These are phyloP conservation scores for Blastocladiella emersonii DNA, from an alignment of 371 early-diverging fungal genomes.

Conservation along the genomic window DNA sequence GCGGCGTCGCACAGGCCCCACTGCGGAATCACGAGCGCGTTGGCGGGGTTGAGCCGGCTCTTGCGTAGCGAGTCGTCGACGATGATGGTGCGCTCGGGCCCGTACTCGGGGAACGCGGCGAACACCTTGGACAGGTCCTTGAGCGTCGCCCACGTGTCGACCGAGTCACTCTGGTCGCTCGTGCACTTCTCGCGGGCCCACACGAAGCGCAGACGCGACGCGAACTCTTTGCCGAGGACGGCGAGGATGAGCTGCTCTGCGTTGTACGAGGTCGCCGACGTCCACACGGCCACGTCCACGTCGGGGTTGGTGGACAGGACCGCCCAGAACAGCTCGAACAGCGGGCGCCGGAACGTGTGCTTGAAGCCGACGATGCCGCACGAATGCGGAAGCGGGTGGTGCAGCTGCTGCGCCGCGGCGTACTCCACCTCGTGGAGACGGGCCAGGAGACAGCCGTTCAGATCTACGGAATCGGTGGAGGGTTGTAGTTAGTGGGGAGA, in stretches of 20 bases:
- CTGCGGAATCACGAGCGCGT: not conserved
- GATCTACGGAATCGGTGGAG: not conserved
- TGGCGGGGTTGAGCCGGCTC: not conserved
- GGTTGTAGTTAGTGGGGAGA: no score
- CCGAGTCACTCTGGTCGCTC: not conserved
- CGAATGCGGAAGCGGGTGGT: not conserved
- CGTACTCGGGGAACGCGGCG: not conserved
- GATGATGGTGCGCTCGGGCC: not conserved
- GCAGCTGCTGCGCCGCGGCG: not conserved
- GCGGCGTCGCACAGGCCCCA: not conserved
- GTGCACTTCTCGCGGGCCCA: not conserved
- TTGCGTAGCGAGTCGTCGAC: not conserved
- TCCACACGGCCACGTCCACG: not conserved
- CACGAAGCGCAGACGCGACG: not conserved
- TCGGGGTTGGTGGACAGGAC: not conserved
- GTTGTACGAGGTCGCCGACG: not conserved
- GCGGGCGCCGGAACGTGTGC: not conserved
- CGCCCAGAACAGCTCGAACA: not conserved
- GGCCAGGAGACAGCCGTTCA: not conserved
- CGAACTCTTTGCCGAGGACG: not conserved
- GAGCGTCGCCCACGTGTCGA: not conserved
- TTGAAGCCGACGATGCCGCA: not conserved
- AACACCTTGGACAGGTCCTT: not conserved
- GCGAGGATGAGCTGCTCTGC: not conserved
- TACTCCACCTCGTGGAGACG: not conserved